Evolutionary conservation across 2,329 filamentous ascomycete species (phyloP).

Genomic region (Colletotrichum tanaceti): DNA sequence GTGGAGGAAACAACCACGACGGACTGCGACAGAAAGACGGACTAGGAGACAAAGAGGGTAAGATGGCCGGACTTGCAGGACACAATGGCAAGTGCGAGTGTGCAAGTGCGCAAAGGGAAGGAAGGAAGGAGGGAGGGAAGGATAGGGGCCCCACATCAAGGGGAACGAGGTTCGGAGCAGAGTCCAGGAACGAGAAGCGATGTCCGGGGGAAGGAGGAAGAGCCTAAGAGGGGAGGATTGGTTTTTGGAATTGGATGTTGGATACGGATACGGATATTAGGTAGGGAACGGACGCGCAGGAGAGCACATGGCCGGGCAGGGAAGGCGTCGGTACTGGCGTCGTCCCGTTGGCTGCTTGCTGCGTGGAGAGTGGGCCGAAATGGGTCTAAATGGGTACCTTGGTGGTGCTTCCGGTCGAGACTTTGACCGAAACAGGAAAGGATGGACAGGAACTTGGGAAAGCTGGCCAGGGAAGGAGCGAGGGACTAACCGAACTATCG

Average conservation of each 20-base stretch:
- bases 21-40: not conserved
- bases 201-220: constrained; percentile 17
- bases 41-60: not conserved
- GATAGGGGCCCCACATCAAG: constrained; percentile 9
- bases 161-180: constrained; percentile 22
- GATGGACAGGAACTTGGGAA: constrained; percentile 27
- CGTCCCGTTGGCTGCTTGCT: constrained; percentile 1
- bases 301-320: constrained; percentile 37
- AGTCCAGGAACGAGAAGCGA: constrained; percentile 25
- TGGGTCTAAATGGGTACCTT: not conserved
- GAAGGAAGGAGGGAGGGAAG: not conserved
- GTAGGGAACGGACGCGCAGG: constrained; percentile 3
- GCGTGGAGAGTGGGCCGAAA: not conserved
- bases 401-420: not conserved
- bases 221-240: not conserved
- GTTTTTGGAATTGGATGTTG: not conserved
- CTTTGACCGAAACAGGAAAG: constrained; percentile 3
- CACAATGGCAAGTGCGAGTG: constrained; percentile 3
- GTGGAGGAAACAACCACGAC: not conserved
- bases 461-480: not conserved
- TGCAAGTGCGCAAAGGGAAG: not conserved
- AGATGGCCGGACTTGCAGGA: not conserved
- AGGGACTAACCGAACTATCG: constrained; percentile 34
- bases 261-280: no score
- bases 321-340: constrained; percentile 4